These are phyloP conservation scores for Auricularia cornea DNA, from an alignment of 768 basidiomycete genomes.

Conservation along the genomic window DNA sequence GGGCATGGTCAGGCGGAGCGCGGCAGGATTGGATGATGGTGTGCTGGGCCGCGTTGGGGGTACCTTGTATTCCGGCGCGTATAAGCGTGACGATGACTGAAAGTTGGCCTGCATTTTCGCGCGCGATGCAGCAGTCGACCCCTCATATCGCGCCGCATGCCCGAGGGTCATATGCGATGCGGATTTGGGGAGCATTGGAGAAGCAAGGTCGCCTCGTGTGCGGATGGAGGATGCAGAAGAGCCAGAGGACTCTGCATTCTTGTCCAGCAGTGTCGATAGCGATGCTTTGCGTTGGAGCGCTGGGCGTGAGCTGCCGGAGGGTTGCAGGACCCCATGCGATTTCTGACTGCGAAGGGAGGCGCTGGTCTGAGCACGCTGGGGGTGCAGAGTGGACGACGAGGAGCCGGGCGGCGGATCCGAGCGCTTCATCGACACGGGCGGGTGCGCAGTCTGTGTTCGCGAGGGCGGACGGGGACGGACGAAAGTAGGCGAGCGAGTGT, in stretches of 20 bases:
- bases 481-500: slow-evolving; percentile 43
- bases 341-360: slow-evolving; percentile 73
- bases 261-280: slow-evolving; percentile 63
- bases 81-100: slow-evolving; percentile 46
- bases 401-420: slow-evolving; percentile 28
- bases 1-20: slow-evolving; percentile 80
- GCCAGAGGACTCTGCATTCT: slow-evolving; percentile 32
- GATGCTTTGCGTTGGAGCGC: slow-evolving; percentile 71
- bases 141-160: slow-evolving; percentile 49
- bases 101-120: slow-evolving; percentile 55
- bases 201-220: slow-evolving; percentile 1
- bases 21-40: slow-evolving; percentile 67
- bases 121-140: slow-evolving; percentile 73
- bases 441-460: slow-evolving; percentile 47
- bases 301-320: slow-evolving; percentile 52
- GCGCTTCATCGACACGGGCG: slow-evolving; percentile 12
- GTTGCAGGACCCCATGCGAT: slow-evolving; percentile 73
- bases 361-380: slow-evolving; percentile 45
- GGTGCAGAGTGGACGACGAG: slow-evolving; percentile 46
- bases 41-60: slow-evolving; percentile 76
- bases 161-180: slow-evolving; percentile 21
- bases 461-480: slow-evolving; percentile 33
- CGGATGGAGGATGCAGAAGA: slow-evolving; percentile 18
- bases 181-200: background rate
- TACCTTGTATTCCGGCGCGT: slow-evolving; percentile 51